These are phyloP conservation scores for Rhizophagus sp. DNA, from an alignment of 192 early-diverging fungal genomes.

Conservation along the genomic window DNA sequence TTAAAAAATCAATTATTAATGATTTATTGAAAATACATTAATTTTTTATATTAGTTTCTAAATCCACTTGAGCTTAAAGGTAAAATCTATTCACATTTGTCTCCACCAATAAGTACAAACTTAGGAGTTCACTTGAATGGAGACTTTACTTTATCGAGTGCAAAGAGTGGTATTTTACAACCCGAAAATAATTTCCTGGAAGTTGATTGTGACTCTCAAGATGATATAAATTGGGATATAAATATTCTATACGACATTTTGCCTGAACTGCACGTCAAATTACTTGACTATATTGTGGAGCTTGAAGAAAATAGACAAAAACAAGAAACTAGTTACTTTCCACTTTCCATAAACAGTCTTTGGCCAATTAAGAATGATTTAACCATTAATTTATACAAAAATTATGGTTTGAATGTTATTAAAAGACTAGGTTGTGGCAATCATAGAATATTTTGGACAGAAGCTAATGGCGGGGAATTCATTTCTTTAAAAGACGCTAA, in stretches of 20 bases:
- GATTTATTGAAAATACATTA: too few species aligned
- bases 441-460: too few species aligned
- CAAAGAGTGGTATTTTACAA: slow-evolving; percentile 22
- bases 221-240: background rate
- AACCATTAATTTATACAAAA: too few species aligned
- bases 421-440: too few species aligned
- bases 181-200: background rate
- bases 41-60: background rate
- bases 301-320: too few species aligned
- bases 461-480: background rate
- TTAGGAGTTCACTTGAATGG: slow-evolving; percentile 43
- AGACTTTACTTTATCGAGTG: slow-evolving; percentile 32
- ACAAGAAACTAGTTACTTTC: background rate
- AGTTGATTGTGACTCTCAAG: background rate
- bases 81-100: slow-evolving; percentile 35
- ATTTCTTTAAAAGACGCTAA: background rate
- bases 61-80: slow-evolving; percentile 12
- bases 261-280: background rate
- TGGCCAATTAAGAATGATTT: background rate
- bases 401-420: too few species aligned
- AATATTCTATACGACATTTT: background rate
- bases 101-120: slow-evolving; percentile 31
- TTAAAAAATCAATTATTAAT: too few species aligned
- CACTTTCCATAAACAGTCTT: background rate
- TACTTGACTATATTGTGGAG: background rate